Evolutionary conservation across 2,329 filamentous ascomycete genomes (phyloP).

Genomic region (Ampelomyces quisqualis): DNA sequence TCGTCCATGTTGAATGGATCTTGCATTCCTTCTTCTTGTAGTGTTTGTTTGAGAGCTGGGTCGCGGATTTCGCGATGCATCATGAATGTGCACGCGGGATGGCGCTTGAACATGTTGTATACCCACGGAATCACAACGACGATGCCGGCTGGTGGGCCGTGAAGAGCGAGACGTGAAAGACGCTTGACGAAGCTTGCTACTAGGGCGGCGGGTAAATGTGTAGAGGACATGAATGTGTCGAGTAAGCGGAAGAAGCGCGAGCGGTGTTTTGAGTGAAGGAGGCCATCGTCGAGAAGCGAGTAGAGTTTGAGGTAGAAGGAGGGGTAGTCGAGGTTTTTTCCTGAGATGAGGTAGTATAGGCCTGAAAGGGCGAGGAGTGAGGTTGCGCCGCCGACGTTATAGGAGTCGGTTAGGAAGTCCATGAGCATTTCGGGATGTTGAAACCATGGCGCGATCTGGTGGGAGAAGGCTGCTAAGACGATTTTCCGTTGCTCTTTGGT

Average conservation of each 20-base stretch:
- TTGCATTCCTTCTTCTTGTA: slow-evolving; percentile 63
- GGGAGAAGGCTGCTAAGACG: slow-evolving; percentile 72
- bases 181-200: slow-evolving; percentile 96
- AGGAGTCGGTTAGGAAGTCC: slow-evolving; percentile 95
- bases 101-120: slow-evolving; percentile 89
- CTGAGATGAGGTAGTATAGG: slow-evolving; percentile 90
- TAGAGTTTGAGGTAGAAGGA: slow-evolving; percentile 94
- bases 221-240: slow-evolving; percentile 85
- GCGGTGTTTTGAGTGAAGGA: slow-evolving; percentile 91
- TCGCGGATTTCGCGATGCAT: slow-evolving; percentile 74
- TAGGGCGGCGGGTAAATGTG: slow-evolving; percentile 85
- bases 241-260: slow-evolving; percentile 90
- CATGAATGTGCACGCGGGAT: slow-evolving; percentile 94
- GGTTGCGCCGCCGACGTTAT: slow-evolving; percentile 80
- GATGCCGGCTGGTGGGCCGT: slow-evolving; percentile 84
- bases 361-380: slow-evolving; percentile 88
- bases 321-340: slow-evolving; percentile 94
- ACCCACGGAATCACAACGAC: slow-evolving; percentile 89
- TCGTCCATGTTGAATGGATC: slow-evolving; percentile 80
- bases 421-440: slow-evolving; percentile 82
- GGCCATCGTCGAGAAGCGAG: slow-evolving; percentile 79
- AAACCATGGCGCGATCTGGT: slow-evolving; percentile 86
- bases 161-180: slow-evolving; percentile 79
- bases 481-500: slow-evolving; percentile 74
- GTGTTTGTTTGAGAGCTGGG: slow-evolving; percentile 56